A percentile compares a stretch with the other conserved stretches of the same genome.
phyloP scores from a whole-genome alignment of 2,329 filamentous ascomycete genomes.

The Fusarium scirpi region DNA sequence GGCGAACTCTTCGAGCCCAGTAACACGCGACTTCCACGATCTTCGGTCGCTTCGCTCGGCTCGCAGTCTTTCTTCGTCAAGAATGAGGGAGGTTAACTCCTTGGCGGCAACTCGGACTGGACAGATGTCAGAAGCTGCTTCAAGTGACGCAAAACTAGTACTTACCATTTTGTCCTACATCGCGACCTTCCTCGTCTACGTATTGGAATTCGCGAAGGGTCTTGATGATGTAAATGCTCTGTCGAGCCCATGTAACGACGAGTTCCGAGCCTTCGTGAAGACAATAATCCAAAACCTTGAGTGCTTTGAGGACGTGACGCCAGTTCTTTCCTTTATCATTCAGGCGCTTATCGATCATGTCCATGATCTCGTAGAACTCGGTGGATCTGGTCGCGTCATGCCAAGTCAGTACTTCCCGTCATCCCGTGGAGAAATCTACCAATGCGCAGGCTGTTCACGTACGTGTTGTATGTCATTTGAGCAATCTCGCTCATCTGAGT shows the following conservation, averaged over 20 bases:
- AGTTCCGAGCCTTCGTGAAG: constrained; percentile 96
- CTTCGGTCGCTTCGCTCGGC: constrained; percentile 91
- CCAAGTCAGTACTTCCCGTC: constrained; percentile 34
- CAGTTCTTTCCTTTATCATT: constrained; percentile 99
- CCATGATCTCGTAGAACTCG: constrained; percentile 99
- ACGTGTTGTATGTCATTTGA: constrained; percentile 98
- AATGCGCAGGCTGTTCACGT: constrained; percentile 55
- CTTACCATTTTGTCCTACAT: constrained; percentile 96
- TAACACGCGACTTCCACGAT: constrained; percentile 96
- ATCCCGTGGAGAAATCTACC: neutral
- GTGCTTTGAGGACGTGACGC: constrained; percentile 96
- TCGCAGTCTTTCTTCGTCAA: constrained; percentile 93
- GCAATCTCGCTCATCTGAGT: constrained; percentile 99
- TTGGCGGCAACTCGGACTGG: constrained; percentile 95
- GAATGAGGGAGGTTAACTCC: constrained; percentile 89
- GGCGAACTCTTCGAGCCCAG: constrained; percentile 86
- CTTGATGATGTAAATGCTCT: constrained; percentile 99
- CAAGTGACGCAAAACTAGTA: constrained; percentile 18
- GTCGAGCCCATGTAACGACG: constrained; percentile 96
- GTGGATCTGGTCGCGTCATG: constrained; percentile 72
- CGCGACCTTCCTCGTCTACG: constrained; percentile 92
- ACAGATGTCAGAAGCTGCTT: constrained; percentile 32
- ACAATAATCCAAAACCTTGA: constrained; percentile 98
- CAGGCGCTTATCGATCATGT: constrained; percentile 98
- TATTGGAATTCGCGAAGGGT: constrained; percentile 97